Evolutionary conservation across 1,284 basidiomycete genomes (phyloP).

Genomic region (Schizophyllum amplum): DNA sequence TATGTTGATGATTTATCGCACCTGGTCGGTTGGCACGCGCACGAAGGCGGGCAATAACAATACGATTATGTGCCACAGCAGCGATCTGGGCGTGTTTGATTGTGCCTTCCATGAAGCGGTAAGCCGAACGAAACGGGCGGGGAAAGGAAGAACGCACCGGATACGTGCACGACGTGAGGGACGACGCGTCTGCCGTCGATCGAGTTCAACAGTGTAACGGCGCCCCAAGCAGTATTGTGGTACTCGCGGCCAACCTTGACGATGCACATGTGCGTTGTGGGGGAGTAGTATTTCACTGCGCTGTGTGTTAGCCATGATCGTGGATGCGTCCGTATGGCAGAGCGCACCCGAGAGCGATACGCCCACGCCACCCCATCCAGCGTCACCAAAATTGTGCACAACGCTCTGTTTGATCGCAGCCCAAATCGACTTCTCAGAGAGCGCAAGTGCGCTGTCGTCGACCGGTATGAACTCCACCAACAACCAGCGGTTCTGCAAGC

Average conservation of each 20-base stretch:
- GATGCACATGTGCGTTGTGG: constrained; percentile 69
- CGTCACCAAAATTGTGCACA: constrained; percentile 67
- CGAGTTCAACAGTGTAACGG: constrained; percentile 51
- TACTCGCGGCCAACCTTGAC: constrained; percentile 72
- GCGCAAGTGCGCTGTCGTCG: constrained; percentile 11
- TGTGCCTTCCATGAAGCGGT: constrained; percentile 42
- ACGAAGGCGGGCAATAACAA: constrained; percentile 55
- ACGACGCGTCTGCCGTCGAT: constrained; percentile 52
- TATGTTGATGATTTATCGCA: constrained; percentile 25
- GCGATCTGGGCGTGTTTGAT: constrained; percentile 72
- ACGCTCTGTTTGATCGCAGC: constrained; percentile 61
- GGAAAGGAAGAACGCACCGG: constrained; percentile 47
- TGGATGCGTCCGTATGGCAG: neutral
- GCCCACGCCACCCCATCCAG: constrained; percentile 72
- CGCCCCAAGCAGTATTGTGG: constrained; percentile 66
- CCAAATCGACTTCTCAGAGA: constrained; percentile 33
- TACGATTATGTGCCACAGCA: constrained; percentile 63
- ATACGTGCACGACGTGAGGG: constrained; percentile 67
- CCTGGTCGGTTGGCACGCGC: constrained; percentile 44
- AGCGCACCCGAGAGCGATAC: constrained; percentile 54
- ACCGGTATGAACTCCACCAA: constrained; percentile 64
- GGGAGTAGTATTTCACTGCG: constrained; percentile 76
- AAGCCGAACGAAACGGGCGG: neutral
- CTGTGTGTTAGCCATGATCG: neutral
- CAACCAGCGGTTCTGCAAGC: constrained; percentile 71